These are phyloP conservation scores for Apiospora rasikravindrae DNA, from an alignment of 2,329 filamentous ascomycete species.

Conservation along the genomic window DNA sequence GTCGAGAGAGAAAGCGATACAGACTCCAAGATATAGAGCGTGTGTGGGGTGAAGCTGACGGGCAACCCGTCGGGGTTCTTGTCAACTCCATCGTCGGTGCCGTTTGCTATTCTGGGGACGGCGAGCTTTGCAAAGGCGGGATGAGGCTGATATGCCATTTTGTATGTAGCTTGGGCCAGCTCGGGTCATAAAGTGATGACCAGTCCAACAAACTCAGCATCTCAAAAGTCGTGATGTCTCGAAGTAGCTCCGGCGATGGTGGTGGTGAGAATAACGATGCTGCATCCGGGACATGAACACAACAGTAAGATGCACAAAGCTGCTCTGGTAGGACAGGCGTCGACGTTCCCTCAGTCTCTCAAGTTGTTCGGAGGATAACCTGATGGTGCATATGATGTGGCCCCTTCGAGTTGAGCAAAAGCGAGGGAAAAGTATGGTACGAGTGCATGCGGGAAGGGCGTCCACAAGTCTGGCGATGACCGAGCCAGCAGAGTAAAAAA, in stretches of 20 bases:
- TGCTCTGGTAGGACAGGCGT: background rate
- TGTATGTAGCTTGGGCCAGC: conserved; percentile 15
- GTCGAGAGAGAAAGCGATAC: conserved; percentile 50
- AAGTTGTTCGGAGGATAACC: background rate
- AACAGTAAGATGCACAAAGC: background rate
- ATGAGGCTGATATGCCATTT: conserved; percentile 14
- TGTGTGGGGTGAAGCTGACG: conserved; percentile 19
- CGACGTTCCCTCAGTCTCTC: background rate
- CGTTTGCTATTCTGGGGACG: conserved; percentile 11
- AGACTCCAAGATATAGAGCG: conserved; percentile 39
- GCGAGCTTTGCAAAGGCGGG: conserved; percentile 1
- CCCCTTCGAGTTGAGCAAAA: background rate
- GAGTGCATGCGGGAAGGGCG: conserved; percentile 6
- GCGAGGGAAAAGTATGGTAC: background rate
- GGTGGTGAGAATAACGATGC: background rate
- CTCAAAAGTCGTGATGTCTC: conserved; percentile 15
- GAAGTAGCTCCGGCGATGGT: background rate
- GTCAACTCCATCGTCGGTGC: conserved; percentile 17
- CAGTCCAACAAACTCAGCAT: conserved; percentile 18
- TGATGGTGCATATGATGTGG: background rate
- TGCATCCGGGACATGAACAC: conserved; percentile 9
- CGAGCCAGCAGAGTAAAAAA: background rate
- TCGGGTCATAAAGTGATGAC: conserved; percentile 11
- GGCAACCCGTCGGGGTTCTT: conserved; percentile 19
- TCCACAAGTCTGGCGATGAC: conserved; percentile 1